These are phyloP conservation scores for Teratosphaeria epicoccoides DNA, from an alignment of 2,329 filamentous ascomycete genomes.

Conservation along the genomic window DNA sequence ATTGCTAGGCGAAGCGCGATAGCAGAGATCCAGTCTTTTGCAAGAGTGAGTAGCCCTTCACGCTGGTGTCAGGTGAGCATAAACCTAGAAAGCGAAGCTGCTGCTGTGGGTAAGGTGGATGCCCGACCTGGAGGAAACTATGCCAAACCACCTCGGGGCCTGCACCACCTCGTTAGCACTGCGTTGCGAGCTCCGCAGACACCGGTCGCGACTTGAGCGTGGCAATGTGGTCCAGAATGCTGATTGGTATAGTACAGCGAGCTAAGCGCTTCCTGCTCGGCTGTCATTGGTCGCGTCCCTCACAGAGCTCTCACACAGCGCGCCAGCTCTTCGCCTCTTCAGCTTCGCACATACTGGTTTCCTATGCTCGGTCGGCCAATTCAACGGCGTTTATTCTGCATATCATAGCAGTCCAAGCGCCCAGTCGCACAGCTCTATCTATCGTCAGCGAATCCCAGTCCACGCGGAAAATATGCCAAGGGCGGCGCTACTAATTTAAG, in stretches of 20 bases:
- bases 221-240: conserved; percentile 11
- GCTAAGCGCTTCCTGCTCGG: conserved; percentile 5
- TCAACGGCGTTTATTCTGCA: conserved; percentile 7
- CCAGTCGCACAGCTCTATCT: neutral
- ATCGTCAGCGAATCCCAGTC: conserved; percentile 3
- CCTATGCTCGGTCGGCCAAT: neutral
- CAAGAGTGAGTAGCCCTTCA: neutral
- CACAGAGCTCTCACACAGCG: neutral
- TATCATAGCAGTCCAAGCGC: conserved; percentile 4
- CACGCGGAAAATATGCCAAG: conserved; percentile 21
- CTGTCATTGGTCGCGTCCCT: conserved; percentile 8
- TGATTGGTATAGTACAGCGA: conserved; percentile 11
- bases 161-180: neutral
- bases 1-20: neutral
- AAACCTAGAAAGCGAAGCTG: neutral
- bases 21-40: neutral
- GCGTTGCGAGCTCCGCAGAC: neutral
- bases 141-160: too few relatives aligned
- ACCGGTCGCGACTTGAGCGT: neutral
- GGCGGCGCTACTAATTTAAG: conserved; percentile 19
- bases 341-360: neutral
- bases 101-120: neutral
- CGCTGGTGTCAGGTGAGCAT: neutral
- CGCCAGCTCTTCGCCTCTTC: neutral
- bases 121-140: neutral